phyloP scores from a whole-genome alignment of 106 monocot species.

The Ottelia alismoides region DNA sequence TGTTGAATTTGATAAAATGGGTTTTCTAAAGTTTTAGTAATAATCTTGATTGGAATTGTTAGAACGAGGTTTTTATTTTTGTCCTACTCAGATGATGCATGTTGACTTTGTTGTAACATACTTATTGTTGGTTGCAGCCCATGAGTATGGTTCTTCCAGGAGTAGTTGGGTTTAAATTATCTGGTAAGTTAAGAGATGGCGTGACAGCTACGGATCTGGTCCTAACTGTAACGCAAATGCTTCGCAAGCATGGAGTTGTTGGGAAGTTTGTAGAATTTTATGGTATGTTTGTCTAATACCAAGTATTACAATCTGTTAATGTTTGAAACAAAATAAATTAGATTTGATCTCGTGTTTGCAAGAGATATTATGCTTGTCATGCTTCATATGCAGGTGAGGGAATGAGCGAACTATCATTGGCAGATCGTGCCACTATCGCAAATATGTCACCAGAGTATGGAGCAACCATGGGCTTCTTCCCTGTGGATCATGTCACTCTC shows the following conservation, averaged over 20 bases:
- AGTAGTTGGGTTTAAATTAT: slow-evolving; percentile 81
- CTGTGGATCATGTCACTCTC: slow-evolving; percentile 84
- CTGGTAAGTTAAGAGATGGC: slow-evolving; percentile 66
- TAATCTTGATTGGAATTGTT: too few relatives aligned
- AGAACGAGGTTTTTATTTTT: too few relatives aligned
- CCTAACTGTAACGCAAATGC: slow-evolving; percentile 76
- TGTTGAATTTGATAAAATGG: too few relatives aligned
- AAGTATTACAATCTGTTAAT: neutral
- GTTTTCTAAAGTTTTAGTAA: too few relatives aligned
- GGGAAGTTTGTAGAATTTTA: slow-evolving; percentile 94
- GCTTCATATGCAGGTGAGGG: slow-evolving; percentile 58
- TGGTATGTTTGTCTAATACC: slow-evolving; percentile 25
- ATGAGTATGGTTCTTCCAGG: slow-evolving; percentile 97
- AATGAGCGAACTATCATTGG: slow-evolving; percentile 69
- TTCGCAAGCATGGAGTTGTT: slow-evolving; percentile 86
- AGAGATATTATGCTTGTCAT: neutral
- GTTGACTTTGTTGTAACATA: too few relatives aligned
- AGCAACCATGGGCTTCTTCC: slow-evolving; percentile 99
- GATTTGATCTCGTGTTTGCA: neutral
- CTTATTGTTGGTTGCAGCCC: too few relatives aligned
- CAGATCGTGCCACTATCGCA: slow-evolving; percentile 95
- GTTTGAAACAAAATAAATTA: neutral
- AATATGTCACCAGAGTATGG: slow-evolving; percentile 99
- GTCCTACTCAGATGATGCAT: too few relatives aligned
- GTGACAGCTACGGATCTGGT: slow-evolving; percentile 91